Percentiles rank a stretch among this genome's conserved stretches.
phyloP scores from a whole-genome alignment of 2,329 filamentous ascomycete genomes.

The Pseudocercospora vitis region DNA sequence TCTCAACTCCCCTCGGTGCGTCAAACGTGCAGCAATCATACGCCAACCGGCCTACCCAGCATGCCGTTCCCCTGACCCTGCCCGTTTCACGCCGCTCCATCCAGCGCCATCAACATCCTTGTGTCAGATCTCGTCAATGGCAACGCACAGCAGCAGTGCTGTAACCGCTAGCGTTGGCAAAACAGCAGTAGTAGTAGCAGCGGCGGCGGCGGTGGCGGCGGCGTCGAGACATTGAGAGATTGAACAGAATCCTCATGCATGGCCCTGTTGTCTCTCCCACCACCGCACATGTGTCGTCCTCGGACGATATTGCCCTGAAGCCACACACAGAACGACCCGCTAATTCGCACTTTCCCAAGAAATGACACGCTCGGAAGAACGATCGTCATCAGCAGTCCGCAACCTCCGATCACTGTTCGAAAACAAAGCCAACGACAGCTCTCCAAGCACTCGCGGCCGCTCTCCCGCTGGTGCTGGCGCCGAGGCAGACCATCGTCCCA shows the following conservation, averaged over 20 bases:
- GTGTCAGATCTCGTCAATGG: conserved; percentile 5
- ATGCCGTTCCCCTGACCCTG: conserved; percentile 2
- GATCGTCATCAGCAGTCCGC: conserved; percentile 46
- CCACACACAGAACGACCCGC: conserved; percentile 12
- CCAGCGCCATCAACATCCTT: background rate
- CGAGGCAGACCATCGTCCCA: conserved; percentile 37
- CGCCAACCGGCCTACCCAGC: conserved; percentile 1
- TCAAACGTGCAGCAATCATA: background rate
- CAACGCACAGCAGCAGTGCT: background rate
- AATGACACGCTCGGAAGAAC: conserved; percentile 45
- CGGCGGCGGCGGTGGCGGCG: no score
- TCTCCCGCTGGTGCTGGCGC: conserved; percentile 42
- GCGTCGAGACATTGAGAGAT: no score
- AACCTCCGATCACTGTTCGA: conserved; percentile 54
- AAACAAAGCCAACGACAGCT: conserved; percentile 39
- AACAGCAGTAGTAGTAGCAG: background rate
- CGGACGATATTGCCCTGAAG: conserved; percentile 11
- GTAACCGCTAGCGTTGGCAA: background rate
- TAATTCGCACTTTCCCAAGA: conserved; percentile 36
- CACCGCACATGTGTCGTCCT: no score
- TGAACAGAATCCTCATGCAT: no score
- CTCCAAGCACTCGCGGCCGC: conserved; percentile 41
- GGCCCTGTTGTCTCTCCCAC: no score
- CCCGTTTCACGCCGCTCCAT: background rate
- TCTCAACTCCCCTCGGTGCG: background rate